Evolutionary conservation across 2,329 filamentous ascomycete genomes (phyloP).

Genomic region (Dactylellina parvicollis): DNA sequence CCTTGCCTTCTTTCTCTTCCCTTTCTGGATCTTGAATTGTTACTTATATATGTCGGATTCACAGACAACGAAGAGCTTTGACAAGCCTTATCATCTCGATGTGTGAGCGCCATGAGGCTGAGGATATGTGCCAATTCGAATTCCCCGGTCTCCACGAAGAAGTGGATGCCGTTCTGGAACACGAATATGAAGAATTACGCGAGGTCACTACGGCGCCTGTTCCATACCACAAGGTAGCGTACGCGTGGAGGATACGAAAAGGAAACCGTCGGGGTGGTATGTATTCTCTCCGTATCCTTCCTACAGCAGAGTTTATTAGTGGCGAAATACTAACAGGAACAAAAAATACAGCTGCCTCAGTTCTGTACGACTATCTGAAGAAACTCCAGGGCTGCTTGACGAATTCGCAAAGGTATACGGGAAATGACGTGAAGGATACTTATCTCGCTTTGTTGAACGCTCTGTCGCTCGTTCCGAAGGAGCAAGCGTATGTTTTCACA

Average conservation of each 20-base stretch:
- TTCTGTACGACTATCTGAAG: constrained; percentile 72
- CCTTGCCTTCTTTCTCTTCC: no score
- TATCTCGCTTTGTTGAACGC: constrained; percentile 94
- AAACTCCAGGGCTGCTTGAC: constrained; percentile 70
- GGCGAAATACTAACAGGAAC: constrained; percentile 1
- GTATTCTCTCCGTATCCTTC: constrained; percentile 1
- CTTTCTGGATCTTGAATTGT: no score
- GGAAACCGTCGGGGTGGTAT: constrained; percentile 80
- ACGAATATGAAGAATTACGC: constrained; percentile 74
- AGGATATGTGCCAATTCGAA: constrained; percentile 77
- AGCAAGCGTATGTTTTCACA: constrained; percentile 82
- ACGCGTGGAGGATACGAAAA: constrained; percentile 83
- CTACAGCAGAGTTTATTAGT: background rate
- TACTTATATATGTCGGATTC: constrained; percentile 12
- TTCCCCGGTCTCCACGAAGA: constrained; percentile 80
- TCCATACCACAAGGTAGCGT: constrained; percentile 88
- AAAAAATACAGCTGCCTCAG: constrained; percentile 68
- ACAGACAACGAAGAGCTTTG: constrained; percentile 73
- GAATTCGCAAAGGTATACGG: constrained; percentile 66
- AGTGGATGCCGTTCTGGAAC: constrained; percentile 80
- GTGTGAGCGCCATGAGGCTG: constrained; percentile 73
- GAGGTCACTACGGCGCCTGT: constrained; percentile 71
- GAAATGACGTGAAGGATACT: constrained; percentile 71
- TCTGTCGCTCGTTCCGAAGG: constrained; percentile 81
- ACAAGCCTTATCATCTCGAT: constrained; percentile 75